Conservation (phyloP, 1,284 basidiomycete species). For the Ceratobasidium sp. region DNA sequence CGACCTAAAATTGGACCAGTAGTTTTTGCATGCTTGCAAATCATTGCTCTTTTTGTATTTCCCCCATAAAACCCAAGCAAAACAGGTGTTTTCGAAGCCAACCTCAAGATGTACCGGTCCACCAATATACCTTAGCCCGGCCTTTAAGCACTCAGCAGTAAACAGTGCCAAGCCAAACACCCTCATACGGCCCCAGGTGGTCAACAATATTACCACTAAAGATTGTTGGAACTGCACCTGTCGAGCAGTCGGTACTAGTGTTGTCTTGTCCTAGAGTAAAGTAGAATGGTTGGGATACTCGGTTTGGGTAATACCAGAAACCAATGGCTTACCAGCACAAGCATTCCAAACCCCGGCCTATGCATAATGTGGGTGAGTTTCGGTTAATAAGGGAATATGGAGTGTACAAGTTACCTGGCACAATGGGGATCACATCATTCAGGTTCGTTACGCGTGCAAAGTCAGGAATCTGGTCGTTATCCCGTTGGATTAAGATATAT, state of each 20-base stretch:
- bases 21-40: neutral
- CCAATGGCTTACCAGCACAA: constrained; percentile 60
- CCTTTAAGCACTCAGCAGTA: constrained; percentile 23
- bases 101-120: too few species aligned
- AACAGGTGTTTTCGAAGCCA: neutral
- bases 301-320: neutral
- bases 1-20: too few species aligned
- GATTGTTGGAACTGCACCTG: constrained; percentile 47
- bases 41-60: constrained; percentile 8
- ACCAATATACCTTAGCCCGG: neutral
- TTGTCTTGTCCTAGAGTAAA: constrained; percentile 46
- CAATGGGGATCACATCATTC: constrained; percentile 62
- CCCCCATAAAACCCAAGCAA: constrained; percentile 27
- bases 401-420: constrained; percentile 59
- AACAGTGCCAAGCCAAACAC: constrained; percentile 44
- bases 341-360: constrained; percentile 62
- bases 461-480: constrained; percentile 49
- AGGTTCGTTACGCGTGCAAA: constrained; percentile 67
- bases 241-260: constrained; percentile 41
- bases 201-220: constrained; percentile 46
- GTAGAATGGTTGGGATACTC: neutral
- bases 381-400: neutral
- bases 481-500: constrained; percentile 42
- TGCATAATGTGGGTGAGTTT: neutral
- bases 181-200: constrained; percentile 46